Evolutionary conservation across 805 yeast species (phyloP), one percentile per base, ranked within the genome.

Genomic region (Komagataella populi): DNA sequence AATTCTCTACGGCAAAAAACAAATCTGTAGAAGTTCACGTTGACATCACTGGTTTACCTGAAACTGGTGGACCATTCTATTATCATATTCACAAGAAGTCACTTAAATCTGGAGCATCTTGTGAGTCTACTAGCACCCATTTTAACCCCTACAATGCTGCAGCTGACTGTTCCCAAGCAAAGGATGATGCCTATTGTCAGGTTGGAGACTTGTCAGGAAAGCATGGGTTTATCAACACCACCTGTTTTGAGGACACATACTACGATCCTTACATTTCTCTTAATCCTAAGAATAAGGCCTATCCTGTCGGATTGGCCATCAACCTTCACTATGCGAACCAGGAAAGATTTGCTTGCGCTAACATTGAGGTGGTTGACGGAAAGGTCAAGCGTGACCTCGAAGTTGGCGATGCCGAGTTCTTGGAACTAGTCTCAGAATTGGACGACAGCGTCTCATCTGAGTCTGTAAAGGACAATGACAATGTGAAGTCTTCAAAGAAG

Each of bases 201-300:
- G 77, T 83, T 46, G 91, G 91, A 53, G 90, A 84, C 60, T 76
- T 84, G 58, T 77, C 86, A 43, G 91, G 91, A 47, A 84, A 83
- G 63, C 89, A 84, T 64, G 91, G 91, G 10, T 74, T 68, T 67
- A 80, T 84, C 59, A 74, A 82, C 60, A 73, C 86, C 18, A 82
- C 87, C 10, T 82, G 87, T 61, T 81, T 77, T 63, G 83, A 81
- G 63, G 69, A 78, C 24, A 70, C 72, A 53, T 84, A 80, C 62
- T 66, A 71, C 53, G 90, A 84, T 60, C 83, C 82, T 6, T 84
- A 74, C 63, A 63, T 84, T 51, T 81, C 89, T 0, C 72, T 84
- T 63, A 73, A 80, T 58, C 75, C 76, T 44, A 63, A 66, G 48
- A 71, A 78, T 48, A 73, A 75, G 47, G 73, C 85, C n/a, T 78